These are phyloP conservation scores for Salix caprea DNA, from an alignment of 345 rosid species.

Conservation along the genomic window DNA sequence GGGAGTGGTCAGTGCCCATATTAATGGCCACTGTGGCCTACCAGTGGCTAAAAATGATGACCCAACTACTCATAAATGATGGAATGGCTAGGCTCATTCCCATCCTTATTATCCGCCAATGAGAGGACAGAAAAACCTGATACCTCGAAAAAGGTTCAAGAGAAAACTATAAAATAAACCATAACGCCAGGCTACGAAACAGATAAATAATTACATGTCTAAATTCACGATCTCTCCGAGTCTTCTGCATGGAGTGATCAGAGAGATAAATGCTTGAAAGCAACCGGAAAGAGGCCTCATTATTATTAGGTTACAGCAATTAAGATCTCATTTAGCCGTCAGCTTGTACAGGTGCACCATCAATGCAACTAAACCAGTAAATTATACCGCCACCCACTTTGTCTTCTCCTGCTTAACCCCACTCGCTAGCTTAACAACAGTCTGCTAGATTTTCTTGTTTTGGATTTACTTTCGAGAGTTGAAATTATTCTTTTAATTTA, in stretches of 20 bases:
- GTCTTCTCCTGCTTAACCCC: background rate
- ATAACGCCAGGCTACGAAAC: background rate
- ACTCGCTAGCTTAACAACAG: background rate
- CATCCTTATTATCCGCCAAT: background rate
- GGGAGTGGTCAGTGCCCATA: background rate
- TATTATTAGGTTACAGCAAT: conserved; percentile 31
- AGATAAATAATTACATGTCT: background rate
- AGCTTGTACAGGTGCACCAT: conserved; percentile 27
- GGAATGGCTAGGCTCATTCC: background rate
- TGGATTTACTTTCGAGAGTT: too few relatives aligned
- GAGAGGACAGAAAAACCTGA: background rate
- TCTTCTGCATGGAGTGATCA: conserved; percentile 15
- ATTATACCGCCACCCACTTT: background rate
- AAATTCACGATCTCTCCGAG: background rate
- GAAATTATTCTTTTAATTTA: too few relatives aligned
- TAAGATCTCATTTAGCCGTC: conserved; percentile 19
- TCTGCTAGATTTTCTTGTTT: too few relatives aligned
- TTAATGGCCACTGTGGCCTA: conserved; percentile 37
- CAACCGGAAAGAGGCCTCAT: conserved; percentile 31
- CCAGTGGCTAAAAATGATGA: conserved; percentile 34
- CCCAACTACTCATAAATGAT: conserved; percentile 32
- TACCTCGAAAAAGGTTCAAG: background rate
- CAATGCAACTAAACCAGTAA: conserved; percentile 14
- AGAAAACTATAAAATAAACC: too few relatives aligned
- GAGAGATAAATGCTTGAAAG: conserved; percentile 35